Evolutionary conservation across 139 green algal genomes (phyloP).

Genomic region (Tetradesmus obliquus): DNA sequence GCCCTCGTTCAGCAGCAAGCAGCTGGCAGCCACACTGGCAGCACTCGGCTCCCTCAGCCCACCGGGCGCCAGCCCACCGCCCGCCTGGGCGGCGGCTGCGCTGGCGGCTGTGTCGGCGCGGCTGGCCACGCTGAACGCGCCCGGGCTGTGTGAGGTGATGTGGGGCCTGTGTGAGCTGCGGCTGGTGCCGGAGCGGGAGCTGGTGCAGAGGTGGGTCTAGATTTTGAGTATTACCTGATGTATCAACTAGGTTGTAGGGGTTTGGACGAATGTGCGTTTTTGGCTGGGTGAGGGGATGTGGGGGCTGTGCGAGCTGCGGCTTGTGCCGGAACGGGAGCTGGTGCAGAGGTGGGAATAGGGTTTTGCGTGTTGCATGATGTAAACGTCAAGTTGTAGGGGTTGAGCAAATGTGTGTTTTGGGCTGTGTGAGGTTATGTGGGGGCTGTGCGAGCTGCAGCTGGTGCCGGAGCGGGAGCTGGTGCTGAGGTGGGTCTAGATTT

Average conservation of each 20-base stretch:
- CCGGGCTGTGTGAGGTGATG: neutral
- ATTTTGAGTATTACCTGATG: neutral
- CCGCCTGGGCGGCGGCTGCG: constrained; percentile 20
- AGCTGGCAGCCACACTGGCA: neutral
- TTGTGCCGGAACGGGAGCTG: neutral
- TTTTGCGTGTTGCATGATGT: neutral
- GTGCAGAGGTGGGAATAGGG: neutral
- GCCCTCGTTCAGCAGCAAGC: constrained; percentile 1
- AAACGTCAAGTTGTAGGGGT: neutral
- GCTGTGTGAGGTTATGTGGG: constrained; percentile 12
- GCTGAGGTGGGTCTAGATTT: constrained; percentile 2
- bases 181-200: constrained; percentile 2
- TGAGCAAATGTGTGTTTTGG: too few species aligned
- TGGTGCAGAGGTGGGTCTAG: constrained; percentile 19
- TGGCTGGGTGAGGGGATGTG: neutral
- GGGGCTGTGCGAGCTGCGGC: neutral
- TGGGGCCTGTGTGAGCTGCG: constrained; percentile 28
- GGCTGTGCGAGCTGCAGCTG: constrained; percentile 8
- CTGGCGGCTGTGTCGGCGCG: constrained; percentile 11
- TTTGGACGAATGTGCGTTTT: too few species aligned
- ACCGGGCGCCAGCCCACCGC: neutral
- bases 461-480: constrained; percentile 17
- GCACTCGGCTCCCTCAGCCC: neutral
- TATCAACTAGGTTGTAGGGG: neutral
- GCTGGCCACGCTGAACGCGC: neutral